Evolutionary conservation across 495 filamentous ascomycete genomes (phyloP).

Genomic region (Alectoria sarmentosa): DNA sequence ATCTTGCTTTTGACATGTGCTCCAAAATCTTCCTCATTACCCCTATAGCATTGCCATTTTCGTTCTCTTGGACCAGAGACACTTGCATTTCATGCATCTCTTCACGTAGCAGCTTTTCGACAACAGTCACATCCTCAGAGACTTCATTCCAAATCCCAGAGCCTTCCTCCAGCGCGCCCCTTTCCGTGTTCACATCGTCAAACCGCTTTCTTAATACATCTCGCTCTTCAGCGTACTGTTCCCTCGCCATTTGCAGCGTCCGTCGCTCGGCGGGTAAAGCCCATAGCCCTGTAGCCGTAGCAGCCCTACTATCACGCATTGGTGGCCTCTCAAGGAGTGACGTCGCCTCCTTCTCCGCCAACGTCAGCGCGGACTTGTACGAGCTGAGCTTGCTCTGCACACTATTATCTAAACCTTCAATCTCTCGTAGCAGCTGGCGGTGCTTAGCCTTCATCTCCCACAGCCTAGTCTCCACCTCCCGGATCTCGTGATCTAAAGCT

Average conservation of each 20-base stretch:
- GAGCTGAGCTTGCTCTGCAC: constrained; percentile 54
- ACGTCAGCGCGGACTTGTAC: constrained; percentile 44
- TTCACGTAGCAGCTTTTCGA: constrained; percentile 56
- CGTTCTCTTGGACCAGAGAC: background rate
- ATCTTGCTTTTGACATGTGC: constrained; percentile 39
- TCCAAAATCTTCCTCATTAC: constrained; percentile 35
- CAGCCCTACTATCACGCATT: constrained; percentile 19
- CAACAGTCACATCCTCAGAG: constrained; percentile 53
- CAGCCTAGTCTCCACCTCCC: constrained; percentile 57
- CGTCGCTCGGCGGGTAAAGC: constrained; percentile 59
- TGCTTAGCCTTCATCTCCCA: constrained; percentile 58
- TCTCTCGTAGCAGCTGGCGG: constrained; percentile 50
- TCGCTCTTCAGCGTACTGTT: constrained; percentile 67
- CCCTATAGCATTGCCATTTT: constrained; percentile 19
- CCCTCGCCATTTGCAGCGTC: constrained; percentile 68
- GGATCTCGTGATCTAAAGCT: constrained; percentile 53
- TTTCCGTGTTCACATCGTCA: constrained; percentile 57
- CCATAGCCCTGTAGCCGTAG: constrained; percentile 34
- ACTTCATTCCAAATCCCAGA: constrained; percentile 71
- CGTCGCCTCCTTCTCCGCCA: constrained; percentile 36
- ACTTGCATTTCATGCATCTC: constrained; percentile 42
- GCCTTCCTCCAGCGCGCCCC: constrained; percentile 74
- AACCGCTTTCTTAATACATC: constrained; percentile 50
- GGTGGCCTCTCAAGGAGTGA: constrained; percentile 46
- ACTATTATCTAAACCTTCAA: constrained; percentile 57